Evolutionary conservation across 2,329 filamentous ascomycete genomes (phyloP), one percentile per base, ranked within the genome.

Genomic region (Aspergillus fischeri): DNA sequence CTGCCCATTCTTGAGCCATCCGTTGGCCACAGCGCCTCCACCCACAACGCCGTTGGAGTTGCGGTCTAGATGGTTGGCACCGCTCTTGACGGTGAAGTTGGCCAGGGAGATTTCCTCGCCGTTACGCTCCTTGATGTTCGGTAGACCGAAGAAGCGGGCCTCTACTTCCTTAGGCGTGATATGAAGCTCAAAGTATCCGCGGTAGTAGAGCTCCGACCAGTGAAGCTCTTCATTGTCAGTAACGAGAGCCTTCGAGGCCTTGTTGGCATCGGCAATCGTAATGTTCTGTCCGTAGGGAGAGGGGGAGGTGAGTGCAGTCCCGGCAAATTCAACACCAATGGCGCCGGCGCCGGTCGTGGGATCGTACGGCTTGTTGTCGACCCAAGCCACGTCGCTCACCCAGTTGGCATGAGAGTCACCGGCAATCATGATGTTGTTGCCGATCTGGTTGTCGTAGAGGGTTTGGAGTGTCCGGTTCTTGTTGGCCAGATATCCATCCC

Each of bases 201-300:
- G 80, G 71, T 90, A 91, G 70, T 88, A 91, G 7, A 86, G 71
- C 56, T 91, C 88, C 63, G 87, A 84, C 88, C 87, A 91, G 66
- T 89, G 85, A 49, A 91, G 76, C 70, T 88, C 86, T 0, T 77
- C 73, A 70, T 89, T 91, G 24, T 78, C 73, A 47, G 67, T 67
- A 60, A 47, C 44, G 4, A 47, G 44, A 25, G 42, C 21, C 44
- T 77, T 62, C 2, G 78, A 78, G 56, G 73, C 70, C 51, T 76
- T 75, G 60, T 85, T 80, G 1, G 83, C 83, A 1, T 71, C 69
- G 0, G 73, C 73, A 49, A 86, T 77, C 3, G 80, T 80, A 55
- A 85, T 84, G 67, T 45, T 24, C 21, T 47, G 83, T 84, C 52
- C 81, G 79, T 11, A 86, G 86, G n/a, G 77, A 78, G 0, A 85